phyloP scores from a whole-genome alignment of 495 filamentous ascomycete genomes.

The Tuber brumale region DNA sequence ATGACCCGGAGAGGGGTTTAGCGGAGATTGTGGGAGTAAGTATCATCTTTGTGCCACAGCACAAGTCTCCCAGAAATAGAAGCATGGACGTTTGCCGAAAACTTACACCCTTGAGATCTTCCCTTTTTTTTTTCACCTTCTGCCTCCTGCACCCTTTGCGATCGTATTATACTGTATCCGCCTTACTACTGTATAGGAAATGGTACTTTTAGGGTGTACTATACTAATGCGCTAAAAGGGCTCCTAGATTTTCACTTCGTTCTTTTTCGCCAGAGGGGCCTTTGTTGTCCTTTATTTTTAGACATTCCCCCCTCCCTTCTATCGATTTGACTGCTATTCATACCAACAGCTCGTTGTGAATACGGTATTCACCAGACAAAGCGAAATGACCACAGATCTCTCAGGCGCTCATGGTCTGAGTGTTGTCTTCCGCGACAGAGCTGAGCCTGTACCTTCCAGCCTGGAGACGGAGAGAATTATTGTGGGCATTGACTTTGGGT shows the following conservation, averaged over 20 bases:
- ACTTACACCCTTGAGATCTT: neutral
- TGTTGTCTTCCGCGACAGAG: conserved; percentile 12
- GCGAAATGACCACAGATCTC: conserved; percentile 29
- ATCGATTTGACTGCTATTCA: neutral
- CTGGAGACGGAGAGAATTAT: conserved; percentile 33
- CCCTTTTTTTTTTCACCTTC: neutral
- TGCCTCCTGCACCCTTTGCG: neutral
- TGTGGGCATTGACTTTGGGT: conserved; percentile 43
- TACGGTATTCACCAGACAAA: neutral
- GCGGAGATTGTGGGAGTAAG: neutral
- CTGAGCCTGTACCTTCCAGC: conserved; percentile 4
- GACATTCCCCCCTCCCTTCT: neutral
- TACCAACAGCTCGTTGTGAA: neutral
- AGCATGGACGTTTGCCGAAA: neutral
- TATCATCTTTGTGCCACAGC: neutral
- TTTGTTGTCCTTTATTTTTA: neutral
- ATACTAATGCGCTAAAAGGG: neutral
- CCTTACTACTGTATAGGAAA: neutral
- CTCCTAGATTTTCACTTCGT: neutral
- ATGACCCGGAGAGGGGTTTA: neutral
- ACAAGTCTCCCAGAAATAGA: neutral
- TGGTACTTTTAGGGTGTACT: neutral
- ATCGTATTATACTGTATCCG: neutral
- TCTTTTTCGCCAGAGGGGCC: neutral
- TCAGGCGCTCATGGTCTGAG: conserved; percentile 31